phyloP scores from a whole-genome alignment of 1,284 basidiomycete genomes.

The Vanrija sp. region DNA sequence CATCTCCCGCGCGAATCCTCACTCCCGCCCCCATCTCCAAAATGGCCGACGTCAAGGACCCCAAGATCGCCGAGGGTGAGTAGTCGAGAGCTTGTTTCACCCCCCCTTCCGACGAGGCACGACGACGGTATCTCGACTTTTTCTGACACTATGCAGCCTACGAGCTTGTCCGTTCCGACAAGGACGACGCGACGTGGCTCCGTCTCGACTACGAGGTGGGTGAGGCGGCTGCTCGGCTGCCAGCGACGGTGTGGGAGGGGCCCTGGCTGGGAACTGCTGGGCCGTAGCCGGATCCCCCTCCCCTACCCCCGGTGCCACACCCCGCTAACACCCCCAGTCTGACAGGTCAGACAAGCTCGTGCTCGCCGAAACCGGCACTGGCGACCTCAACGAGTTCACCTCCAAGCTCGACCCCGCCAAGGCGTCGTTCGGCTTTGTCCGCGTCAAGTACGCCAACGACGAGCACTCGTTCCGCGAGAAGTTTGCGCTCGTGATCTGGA shows the following conservation, averaged over 20 bases:
- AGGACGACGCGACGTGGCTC: conserved; percentile 78
- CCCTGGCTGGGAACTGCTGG: neutral
- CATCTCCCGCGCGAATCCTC: neutral
- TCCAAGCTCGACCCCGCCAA: conserved; percentile 67
- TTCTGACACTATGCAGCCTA: conserved; percentile 59
- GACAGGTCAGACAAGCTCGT: conserved; percentile 78
- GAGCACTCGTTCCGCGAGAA: conserved; percentile 75
- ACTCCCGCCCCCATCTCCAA: conserved; percentile 3
- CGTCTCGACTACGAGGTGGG: conserved; percentile 77
- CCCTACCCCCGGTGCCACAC: neutral
- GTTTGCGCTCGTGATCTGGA: conserved; percentile 86
- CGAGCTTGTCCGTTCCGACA: conserved; percentile 74
- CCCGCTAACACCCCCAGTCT: conserved; percentile 51
- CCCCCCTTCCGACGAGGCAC: neutral
- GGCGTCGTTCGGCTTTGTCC: conserved; percentile 76
- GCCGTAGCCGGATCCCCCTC: neutral
- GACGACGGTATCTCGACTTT: neutral
- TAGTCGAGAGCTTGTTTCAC: neutral
- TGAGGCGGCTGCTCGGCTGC: neutral
- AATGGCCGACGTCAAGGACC: conserved; percentile 81
- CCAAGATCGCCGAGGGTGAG: conserved; percentile 70
- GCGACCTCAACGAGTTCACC: conserved; percentile 70
- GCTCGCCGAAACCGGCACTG: conserved; percentile 70
- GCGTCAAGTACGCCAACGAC: conserved; percentile 72
- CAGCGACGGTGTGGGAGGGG: neutral